Evolutionary conservation across 257 asterid species (phyloP).

Genomic region (Solanum ossicruentum): DNA sequence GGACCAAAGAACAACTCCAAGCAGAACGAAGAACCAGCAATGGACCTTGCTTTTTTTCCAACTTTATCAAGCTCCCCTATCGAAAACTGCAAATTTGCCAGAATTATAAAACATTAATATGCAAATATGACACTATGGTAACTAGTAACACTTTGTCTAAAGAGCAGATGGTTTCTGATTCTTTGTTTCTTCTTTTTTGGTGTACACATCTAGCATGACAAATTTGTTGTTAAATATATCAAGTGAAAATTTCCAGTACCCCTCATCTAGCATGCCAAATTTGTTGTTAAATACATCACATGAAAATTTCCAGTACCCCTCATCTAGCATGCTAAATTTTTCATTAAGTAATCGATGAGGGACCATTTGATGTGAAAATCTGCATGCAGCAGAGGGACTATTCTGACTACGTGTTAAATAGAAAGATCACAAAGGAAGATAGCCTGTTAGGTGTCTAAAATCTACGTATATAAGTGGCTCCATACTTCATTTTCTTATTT

Average conservation of each 20-base stretch:
- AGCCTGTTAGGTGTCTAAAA: not conserved
- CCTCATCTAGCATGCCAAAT: not conserved
- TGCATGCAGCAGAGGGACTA: not conserved
- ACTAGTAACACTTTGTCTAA: not conserved
- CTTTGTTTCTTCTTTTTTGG: not conserved
- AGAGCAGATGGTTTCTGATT: not conserved
- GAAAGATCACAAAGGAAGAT: not conserved
- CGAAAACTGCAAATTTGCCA: constrained; percentile 30
- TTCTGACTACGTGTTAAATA: not conserved
- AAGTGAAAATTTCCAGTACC: not conserved
- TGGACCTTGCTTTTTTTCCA: constrained; percentile 44
- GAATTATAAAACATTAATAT: not conserved
- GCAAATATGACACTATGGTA: not conserved
- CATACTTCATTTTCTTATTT: not conserved
- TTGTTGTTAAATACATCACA: not conserved
- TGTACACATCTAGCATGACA: not conserved
- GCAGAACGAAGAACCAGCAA: constrained; percentile 64
- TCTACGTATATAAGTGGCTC: not conserved
- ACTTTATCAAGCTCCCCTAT: constrained; percentile 57
- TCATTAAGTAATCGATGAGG: not conserved
- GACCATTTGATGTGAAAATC: not conserved
- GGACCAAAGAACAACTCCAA: constrained; percentile 71
- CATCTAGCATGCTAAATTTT: not conserved
- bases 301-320: not conserved
- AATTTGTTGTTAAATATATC: not conserved